phyloP scores from a whole-genome alignment of 1,139 yeast genomes.

The Candida tropicalis region DNA sequence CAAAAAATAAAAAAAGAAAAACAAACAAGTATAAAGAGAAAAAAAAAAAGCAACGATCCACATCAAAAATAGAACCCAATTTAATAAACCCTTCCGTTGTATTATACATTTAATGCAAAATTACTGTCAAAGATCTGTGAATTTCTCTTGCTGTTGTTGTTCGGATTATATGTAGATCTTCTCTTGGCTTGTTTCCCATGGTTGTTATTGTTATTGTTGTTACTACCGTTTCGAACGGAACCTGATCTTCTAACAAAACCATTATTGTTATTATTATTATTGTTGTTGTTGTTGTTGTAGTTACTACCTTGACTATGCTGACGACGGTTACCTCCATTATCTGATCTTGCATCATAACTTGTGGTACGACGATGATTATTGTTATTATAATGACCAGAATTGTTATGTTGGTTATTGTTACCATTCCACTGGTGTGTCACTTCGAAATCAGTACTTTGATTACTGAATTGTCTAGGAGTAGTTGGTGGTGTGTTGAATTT shows the following conservation, averaged over 20 bases:
- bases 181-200: slow-evolving; percentile 14
- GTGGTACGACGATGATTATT: slow-evolving; percentile 5
- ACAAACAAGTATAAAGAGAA: neutral
- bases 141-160: slow-evolving; percentile 14
- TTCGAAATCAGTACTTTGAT: slow-evolving; percentile 12
- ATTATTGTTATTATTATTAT: slow-evolving; percentile 14
- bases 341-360: slow-evolving; percentile 11
- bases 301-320: slow-evolving; percentile 9
- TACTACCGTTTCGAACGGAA: slow-evolving; percentile 11
- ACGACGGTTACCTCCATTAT: slow-evolving; percentile 11
- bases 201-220: slow-evolving; percentile 6
- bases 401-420: slow-evolving; percentile 9
- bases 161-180: slow-evolving; percentile 14
- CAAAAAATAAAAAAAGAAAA: neutral
- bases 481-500: slow-evolving; percentile 10
- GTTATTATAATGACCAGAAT: slow-evolving; percentile 13
- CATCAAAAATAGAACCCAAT: neutral
- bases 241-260: slow-evolving; percentile 8
- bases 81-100: neutral
- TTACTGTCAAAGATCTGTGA: slow-evolving; percentile 17
- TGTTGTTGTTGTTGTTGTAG: slow-evolving; percentile 9
- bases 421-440: slow-evolving; percentile 9
- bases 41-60: neutral
- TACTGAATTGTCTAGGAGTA: slow-evolving; percentile 12
- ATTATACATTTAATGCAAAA: slow-evolving; percentile 8